phyloP scores from a whole-genome alignment of 495 filamentous ascomycete genomes.

The Baudoinia panamericana region DNA sequence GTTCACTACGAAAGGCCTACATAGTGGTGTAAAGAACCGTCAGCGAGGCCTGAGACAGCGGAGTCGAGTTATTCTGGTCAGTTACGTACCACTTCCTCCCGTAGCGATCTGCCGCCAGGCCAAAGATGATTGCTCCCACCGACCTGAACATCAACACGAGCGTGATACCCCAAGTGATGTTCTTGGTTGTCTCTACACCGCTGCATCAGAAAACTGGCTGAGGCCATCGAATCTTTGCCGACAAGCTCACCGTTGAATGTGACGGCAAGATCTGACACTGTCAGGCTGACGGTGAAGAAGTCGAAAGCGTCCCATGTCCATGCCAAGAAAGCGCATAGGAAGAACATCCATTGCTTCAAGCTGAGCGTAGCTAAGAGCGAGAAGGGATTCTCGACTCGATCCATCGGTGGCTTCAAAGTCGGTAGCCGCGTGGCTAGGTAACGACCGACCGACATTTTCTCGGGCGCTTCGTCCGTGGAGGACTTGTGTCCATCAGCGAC shows the following conservation, averaged over 20 bases:
- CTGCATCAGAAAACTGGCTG: too few species aligned
- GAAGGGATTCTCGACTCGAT: slow-evolving; percentile 68
- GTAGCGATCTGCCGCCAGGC: slow-evolving; percentile 68
- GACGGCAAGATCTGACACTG: slow-evolving; percentile 52
- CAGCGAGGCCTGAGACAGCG: too few species aligned
- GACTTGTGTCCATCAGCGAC: too few species aligned
- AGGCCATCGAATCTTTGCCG: too few species aligned
- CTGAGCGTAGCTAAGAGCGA: slow-evolving; percentile 55
- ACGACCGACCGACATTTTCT: slow-evolving; percentile 21
- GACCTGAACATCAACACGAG: slow-evolving; percentile 70
- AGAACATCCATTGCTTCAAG: slow-evolving; percentile 73
- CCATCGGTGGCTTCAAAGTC: slow-evolving; percentile 63
- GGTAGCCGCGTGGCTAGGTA: slow-evolving; percentile 62
- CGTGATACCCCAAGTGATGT: slow-evolving; percentile 88
- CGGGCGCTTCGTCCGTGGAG: neutral
- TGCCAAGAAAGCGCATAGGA: slow-evolving; percentile 39
- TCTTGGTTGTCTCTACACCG: slow-evolving; percentile 49
- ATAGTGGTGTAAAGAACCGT: too few species aligned
- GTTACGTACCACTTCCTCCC: slow-evolving; percentile 85
- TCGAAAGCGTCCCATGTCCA: slow-evolving; percentile 79
- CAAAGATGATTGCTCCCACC: slow-evolving; percentile 60
- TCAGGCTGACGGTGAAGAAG: slow-evolving; percentile 81
- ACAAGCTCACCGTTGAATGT: slow-evolving; percentile 51
- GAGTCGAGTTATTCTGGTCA: too few species aligned
- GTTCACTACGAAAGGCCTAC: slow-evolving; percentile 75